Evolutionary conservation across 495 filamentous ascomycete genomes (phyloP).

Genomic region (Aspergillus steynii): DNA sequence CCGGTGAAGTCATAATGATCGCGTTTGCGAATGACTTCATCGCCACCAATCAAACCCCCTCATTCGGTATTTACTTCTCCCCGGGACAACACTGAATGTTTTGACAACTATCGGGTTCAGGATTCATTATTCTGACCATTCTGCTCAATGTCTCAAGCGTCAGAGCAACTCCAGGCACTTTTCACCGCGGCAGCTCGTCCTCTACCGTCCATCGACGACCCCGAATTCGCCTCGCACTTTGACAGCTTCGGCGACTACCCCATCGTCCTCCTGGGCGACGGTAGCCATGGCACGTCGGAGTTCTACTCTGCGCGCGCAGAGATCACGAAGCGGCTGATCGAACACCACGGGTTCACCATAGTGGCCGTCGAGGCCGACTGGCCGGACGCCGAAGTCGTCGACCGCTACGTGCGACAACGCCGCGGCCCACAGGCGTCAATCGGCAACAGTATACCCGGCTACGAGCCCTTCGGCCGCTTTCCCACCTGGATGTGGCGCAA

Average conservation of each 20-base stretch:
- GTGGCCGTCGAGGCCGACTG: constrained; percentile 61
- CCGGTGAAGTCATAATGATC: constrained; percentile 22
- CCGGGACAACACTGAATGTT: not conserved
- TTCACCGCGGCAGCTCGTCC: constrained; percentile 40
- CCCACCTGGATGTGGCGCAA: constrained; percentile 68
- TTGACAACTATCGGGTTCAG: not conserved
- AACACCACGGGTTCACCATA: constrained; percentile 55
- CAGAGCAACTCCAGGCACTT: constrained; percentile 35
- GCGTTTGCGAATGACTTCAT: not conserved
- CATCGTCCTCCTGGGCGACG: constrained; percentile 57
- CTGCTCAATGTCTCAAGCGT: constrained; percentile 1
- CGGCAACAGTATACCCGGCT: constrained; percentile 25
- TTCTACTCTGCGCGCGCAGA: constrained; percentile 57
- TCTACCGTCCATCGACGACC: constrained; percentile 39
- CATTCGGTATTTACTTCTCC: not conserved
- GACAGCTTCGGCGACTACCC: constrained; percentile 44
- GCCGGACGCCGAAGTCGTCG: constrained; percentile 58
- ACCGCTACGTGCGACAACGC: constrained; percentile 55
- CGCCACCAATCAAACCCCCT: not conserved
- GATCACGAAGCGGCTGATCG: constrained; percentile 55
- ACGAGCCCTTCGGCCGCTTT: constrained; percentile 53
- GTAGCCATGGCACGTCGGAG: constrained; percentile 59
- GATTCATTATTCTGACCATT: too few relatives aligned
- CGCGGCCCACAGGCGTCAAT: constrained; percentile 38
- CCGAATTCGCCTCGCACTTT: constrained; percentile 41